Conservation (phyloP, 1,284 basidiomycete species). For the Moesziomyces globuligerus region DNA sequence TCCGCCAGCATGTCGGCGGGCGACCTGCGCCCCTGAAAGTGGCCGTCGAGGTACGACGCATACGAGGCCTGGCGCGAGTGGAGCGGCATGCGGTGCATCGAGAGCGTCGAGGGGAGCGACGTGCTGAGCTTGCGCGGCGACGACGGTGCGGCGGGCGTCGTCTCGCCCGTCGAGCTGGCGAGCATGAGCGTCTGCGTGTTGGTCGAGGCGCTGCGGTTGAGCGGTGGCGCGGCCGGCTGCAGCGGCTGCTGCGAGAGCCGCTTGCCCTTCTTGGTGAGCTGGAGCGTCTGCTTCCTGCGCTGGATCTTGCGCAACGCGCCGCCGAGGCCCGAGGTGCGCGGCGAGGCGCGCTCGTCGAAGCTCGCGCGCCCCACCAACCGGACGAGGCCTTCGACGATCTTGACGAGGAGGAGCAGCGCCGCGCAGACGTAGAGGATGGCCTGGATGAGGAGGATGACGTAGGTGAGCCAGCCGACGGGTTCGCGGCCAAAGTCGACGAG, state of each 20-base stretch:
- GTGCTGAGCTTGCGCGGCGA: slow-evolving; percentile 34
- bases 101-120: slow-evolving; percentile 30
- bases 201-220: slow-evolving; percentile 20
- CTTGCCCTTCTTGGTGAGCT: slow-evolving; percentile 46
- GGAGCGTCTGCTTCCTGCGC: slow-evolving; percentile 42
- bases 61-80: slow-evolving; percentile 55
- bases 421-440: slow-evolving; percentile 85
- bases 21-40: slow-evolving; percentile 34
- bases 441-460: slow-evolving; percentile 87
- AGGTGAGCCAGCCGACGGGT: slow-evolving; percentile 82
- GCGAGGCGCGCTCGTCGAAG: slow-evolving; percentile 75
- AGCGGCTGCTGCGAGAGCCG: slow-evolving; percentile 6
- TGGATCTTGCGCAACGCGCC: slow-evolving; percentile 56
- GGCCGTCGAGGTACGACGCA: slow-evolving; percentile 54
- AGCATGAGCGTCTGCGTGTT: slow-evolving; percentile 40
- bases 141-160: slow-evolving; percentile 14
- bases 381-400: slow-evolving; percentile 82
- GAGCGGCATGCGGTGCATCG: slow-evolving; percentile 44
- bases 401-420: slow-evolving; percentile 81
- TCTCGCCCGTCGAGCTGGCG: slow-evolving; percentile 24
- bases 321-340: slow-evolving; percentile 49
- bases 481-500: slow-evolving; percentile 72
- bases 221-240: background rate
- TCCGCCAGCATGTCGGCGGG: slow-evolving; percentile 42
- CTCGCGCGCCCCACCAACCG: slow-evolving; percentile 82